Evolutionary conservation across 805 yeast species (phyloP).

Genomic region (Jamesozyma rosinii): DNA sequence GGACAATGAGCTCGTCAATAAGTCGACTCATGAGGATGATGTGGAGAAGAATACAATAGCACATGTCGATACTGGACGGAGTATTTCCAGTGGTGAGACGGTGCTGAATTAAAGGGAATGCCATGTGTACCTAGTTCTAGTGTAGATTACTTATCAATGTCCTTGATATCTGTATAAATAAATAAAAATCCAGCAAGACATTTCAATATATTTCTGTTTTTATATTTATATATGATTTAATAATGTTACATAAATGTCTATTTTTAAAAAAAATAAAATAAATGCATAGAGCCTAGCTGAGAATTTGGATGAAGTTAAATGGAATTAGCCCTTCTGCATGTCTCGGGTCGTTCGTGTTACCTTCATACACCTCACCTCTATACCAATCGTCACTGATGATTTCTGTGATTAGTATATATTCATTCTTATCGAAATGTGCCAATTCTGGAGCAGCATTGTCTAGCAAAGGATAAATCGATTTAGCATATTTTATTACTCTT

Average conservation of each 20-base stretch:
- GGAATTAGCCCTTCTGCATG: conserved; percentile 23
- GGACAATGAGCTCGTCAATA: conserved; percentile 6
- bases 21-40: too few species aligned
- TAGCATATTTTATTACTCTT: conserved; percentile 25
- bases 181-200: background rate
- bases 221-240: background rate
- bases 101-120: too few species aligned
- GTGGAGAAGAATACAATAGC: background rate
- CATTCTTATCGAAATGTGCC: conserved; percentile 25
- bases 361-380: conserved; percentile 28
- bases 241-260: background rate
- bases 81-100: background rate
- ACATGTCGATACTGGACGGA: background rate
- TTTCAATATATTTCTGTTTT: background rate
- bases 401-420: conserved; percentile 25
- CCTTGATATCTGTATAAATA: background rate
- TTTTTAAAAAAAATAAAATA: too few species aligned
- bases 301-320: conserved; percentile 18
- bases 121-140: too few species aligned
- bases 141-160: too few species aligned
- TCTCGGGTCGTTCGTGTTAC: conserved; percentile 13
- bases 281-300: background rate
- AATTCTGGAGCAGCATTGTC: conserved; percentile 26
- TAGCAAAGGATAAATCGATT: conserved; percentile 24
- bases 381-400: conserved; percentile 28